Evolutionary conservation across 2,329 filamentous ascomycete species (phyloP), one percentile per base, ranked within the genome.

Genomic region (Colletotrichum gigasporum): DNA sequence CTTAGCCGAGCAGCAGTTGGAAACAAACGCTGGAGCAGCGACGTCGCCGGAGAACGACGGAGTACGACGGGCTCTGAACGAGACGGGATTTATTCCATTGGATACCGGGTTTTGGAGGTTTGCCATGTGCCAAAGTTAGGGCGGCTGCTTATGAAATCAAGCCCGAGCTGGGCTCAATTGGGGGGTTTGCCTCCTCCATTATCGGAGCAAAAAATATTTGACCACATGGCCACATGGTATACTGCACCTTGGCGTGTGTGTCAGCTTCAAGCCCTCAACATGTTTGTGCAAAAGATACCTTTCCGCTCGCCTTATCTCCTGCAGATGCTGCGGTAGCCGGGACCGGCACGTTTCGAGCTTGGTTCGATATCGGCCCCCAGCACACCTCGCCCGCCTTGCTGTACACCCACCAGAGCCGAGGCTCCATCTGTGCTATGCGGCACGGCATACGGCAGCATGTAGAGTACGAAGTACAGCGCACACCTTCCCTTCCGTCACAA

Each of bases 331-430:
- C 52, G 42, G 52, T 42, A 42, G 16, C 52, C 34, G 35, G 28
- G 16, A 45, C 35, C 44, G 22, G 53, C 53, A 44, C 16, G 35
- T 58, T 54, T 61, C 52, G 58, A 62, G 32, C 42, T n/a, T n/a
- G 30, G 39, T 14, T 55, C 32, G 57, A 39, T 41, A 18, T 39
- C 32, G 16, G 41, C 14, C 39, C 12, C 24, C 34, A 48, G 10
- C 11, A 34, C 16, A 22, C 4, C n/a, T 53, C 26, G 10, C 35
- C n/a, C n/a, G n/a, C n/a, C n/a, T n/a, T n/a, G n/a, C n/a, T n/a
- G n/a, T n/a, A n/a, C n/a, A n/a, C n/a, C n/a, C n/a, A n/a, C n/a
- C n/a, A n/a, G n/a, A n/a, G n/a, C n/a, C n/a, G n/a, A n/a, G n/a
- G 47, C 47, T 51, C 47, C 47, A 51, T 51, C 35, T 24, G 47